phyloP scores from a whole-genome alignment of 768 basidiomycete genomes.

The Asterophora parasitica region DNA sequence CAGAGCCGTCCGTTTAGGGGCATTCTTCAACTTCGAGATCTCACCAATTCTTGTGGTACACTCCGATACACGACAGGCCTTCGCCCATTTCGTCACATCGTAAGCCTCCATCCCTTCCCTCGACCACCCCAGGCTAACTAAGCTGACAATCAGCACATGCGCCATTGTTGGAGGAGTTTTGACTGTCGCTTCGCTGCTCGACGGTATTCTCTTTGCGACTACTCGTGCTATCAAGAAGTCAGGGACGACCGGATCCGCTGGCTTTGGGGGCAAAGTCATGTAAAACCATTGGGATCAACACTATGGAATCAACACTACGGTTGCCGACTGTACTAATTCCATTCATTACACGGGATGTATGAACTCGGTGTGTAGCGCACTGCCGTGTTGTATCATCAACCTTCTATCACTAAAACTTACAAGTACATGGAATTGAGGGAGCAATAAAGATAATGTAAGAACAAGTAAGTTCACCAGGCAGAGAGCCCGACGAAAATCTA shows the following conservation, averaged over 20 bases:
- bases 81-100: conserved; percentile 98
- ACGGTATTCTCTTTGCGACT: conserved; percentile 83
- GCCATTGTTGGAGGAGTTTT: conserved; percentile 97
- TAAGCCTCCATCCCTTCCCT: conserved; percentile 35
- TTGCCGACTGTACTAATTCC: conserved; percentile 9
- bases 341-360: conserved; percentile 11
- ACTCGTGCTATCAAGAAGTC: conserved; percentile 69
- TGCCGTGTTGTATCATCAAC: conserved; percentile 10
- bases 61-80: conserved; percentile 85
- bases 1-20: conserved; percentile 39
- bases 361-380: conserved; percentile 5
- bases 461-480: not conserved
- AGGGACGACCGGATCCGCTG: conserved; percentile 25
- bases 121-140: no score
- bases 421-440: conserved; percentile 5
- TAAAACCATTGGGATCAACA: conserved; percentile 21
- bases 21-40: conserved; percentile 93
- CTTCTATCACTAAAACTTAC: conserved; percentile 5
- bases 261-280: conserved; percentile 38
- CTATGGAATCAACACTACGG: conserved; percentile 3
- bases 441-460: not conserved
- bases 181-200: conserved; percentile 87
- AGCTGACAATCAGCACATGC: conserved; percentile 62
- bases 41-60: conserved; percentile 95
- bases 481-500: no score